Percentiles rank a stretch among this genome's conserved stretches.
phyloP scores from a whole-genome alignment of 2,329 filamentous ascomycete genomes.

The Didymella pomorum region DNA sequence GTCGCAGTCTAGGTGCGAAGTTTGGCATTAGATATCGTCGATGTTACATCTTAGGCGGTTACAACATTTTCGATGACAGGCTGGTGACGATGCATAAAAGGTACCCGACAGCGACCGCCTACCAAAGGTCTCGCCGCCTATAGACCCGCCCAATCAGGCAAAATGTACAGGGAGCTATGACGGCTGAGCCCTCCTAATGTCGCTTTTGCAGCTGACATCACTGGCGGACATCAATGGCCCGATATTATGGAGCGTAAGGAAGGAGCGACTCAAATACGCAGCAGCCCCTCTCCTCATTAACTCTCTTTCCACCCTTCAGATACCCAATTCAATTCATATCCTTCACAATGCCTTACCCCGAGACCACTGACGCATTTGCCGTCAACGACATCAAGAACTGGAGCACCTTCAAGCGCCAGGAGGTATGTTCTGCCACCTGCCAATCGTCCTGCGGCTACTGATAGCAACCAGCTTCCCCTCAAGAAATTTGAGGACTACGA shows the following conservation, averaged over 20 bases:
- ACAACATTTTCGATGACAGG: slow-evolving; percentile 33
- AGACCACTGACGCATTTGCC: slow-evolving; percentile 60
- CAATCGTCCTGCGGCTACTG: slow-evolving; percentile 13
- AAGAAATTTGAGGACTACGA: slow-evolving; percentile 89
- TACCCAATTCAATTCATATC: slow-evolving; percentile 13
- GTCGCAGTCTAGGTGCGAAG: neutral
- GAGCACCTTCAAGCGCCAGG: slow-evolving; percentile 65
- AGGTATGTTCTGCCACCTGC: slow-evolving; percentile 49
- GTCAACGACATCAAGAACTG: slow-evolving; percentile 67
- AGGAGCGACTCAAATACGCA: slow-evolving; percentile 36
- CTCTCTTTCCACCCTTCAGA: slow-evolving; percentile 7
- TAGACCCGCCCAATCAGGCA: slow-evolving; percentile 34
- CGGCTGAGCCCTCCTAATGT: slow-evolving; percentile 20
- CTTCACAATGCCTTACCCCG: slow-evolving; percentile 59
- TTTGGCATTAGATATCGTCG: slow-evolving; percentile 2
- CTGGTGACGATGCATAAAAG: slow-evolving; percentile 31
- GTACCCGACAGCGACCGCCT: slow-evolving; percentile 18
- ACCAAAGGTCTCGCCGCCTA: slow-evolving; percentile 18
- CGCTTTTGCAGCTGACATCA: slow-evolving; percentile 44
- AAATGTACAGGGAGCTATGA: slow-evolving; percentile 23
- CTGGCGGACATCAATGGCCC: slow-evolving; percentile 40
- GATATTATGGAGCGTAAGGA: slow-evolving; percentile 32
- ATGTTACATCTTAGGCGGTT: slow-evolving; percentile 5
- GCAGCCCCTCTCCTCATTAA: slow-evolving; percentile 36
- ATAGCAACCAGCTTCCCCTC: slow-evolving; percentile 69